Evolutionary conservation across 768 basidiomycete species (phyloP), one percentile per base, ranked within the genome.

Genomic region (Suillus luteus): DNA sequence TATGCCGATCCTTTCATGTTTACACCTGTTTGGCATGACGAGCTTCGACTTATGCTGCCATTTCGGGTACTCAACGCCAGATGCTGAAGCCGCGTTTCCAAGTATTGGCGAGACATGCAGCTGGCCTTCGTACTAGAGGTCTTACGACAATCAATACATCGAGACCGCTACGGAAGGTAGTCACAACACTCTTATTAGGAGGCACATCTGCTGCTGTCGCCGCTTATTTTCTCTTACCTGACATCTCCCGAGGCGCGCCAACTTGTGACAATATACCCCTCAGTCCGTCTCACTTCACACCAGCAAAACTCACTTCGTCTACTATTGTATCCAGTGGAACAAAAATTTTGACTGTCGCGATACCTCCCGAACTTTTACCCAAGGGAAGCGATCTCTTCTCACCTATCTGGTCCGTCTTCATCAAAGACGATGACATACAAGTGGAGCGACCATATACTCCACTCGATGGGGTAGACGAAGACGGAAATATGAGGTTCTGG

Each of bases 361-460:
- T 92, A 10, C 85, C 89, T 12, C 78, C 77, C 2, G 70, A 79
- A 46, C 68, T 81, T 4, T 67, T 83, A 61, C 78, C 71, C 4
- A 62, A 49, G 31, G 75, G 55, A 9, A 57, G 62, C 31, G 33
- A 64, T 33, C 52, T 55, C 5, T 61, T 79, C 77, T 62, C 65
- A 64, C 64, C 85, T 82, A 85, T 93, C 64, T 94, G 87, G 85
- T 90, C 91, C 44, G 78, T 95, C 14, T 94, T 82, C 73, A 80
- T 94, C 72, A 95, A 94, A 72, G 91, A 95, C 71, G 88, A 89
- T 66, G 93, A 93, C 68, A 93, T 95, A 24, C 93, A 94, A 75
- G 90, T 94, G 38, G 93, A 95, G 70, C 77, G 93, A 61, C 87
- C 91, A 14, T 95, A 94, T 71, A 95, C 93, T 5, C 93, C 93